Base-by-base conservation (phyloP, 768 basidiomycete species). In the Amanita phalloides region DNA sequence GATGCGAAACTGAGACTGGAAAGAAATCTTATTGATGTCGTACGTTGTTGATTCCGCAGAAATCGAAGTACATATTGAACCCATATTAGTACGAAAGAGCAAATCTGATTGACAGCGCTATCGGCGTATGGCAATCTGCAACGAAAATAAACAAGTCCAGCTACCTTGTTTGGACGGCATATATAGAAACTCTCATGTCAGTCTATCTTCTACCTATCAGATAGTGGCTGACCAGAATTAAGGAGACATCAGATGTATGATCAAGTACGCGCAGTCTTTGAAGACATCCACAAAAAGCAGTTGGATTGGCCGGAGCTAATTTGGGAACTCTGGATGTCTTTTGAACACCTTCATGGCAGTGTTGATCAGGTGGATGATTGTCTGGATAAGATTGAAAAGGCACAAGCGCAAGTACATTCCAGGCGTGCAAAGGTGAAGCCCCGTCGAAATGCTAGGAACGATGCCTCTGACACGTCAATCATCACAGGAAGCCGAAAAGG, bases 281-380 rank as follows among this genome's bases (percentile, higher is more conserved):
- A 70, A 38, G 80, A 83, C 54, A 71, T 87, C 3, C 76, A 81
- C 26, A 70, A 72, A 41, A 86, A 86, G 62, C 79, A 84, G 46
- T 59, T 98, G 36, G 95, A 99, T 65, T 98, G 93, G 86, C 93
- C 96, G 0, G 95, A 99, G 65, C 86, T 84, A 8, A 70, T 98
- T 6, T 95, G 90, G 83, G 90, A 93, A 51, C 84, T 88, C 1
- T 95, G 90, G 88, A 61, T 84, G 14, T 68, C 75, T n/a, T 96
- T 97, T 59, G 95, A 97, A 63, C 79, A 90, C 56, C 68, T 86
- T 3, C 75, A 92, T 59, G 95, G 95, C 0, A 75, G 79, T 21
- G 71, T 90, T 11, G 71, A 77, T 26, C 78, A 82, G 35, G 70
- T 90, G 26, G 81, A 89, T 36, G 67, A 69, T 8, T 78, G 78